Percentiles rank a stretch among this genome's conserved stretches.
Evolutionary conservation across 352 stramenopile species (phyloP).

Genomic region (Plasmopara halstedii): DNA sequence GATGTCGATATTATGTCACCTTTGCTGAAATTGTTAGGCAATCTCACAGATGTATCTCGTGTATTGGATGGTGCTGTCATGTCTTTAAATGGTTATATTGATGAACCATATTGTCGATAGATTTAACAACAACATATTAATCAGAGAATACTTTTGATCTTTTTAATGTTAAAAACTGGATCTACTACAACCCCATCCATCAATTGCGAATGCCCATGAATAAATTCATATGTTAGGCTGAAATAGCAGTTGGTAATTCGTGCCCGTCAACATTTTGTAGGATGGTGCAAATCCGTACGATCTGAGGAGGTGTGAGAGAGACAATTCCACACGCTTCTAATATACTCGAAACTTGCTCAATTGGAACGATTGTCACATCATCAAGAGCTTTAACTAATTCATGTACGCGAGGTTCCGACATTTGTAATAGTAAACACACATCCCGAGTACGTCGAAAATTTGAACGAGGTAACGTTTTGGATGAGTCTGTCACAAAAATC

Average conservation of each 20-base stretch:
- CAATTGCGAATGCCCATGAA: neutral
- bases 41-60: slow-evolving; percentile 15
- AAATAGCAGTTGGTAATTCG: neutral
- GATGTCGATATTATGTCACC: slow-evolving; percentile 24
- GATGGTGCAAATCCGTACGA: slow-evolving; percentile 27
- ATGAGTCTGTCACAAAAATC: slow-evolving; percentile 29
- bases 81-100: slow-evolving; percentile 7
- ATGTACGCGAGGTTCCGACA: slow-evolving; percentile 26
- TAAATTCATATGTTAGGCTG: neutral
- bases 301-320: slow-evolving; percentile 37
- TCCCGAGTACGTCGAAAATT: slow-evolving; percentile 46
- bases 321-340: slow-evolving; percentile 55
- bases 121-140: neutral
- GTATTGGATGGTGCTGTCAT: slow-evolving; percentile 18
- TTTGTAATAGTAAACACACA: slow-evolving; percentile 33
- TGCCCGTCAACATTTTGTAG: slow-evolving; percentile 13
- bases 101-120: slow-evolving; percentile 1
- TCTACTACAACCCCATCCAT: slow-evolving; percentile 1
- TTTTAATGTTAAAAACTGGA: slow-evolving; percentile 5
- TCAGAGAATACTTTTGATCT: neutral
- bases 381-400: slow-evolving; percentile 44
- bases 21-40: slow-evolving; percentile 19
- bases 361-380: slow-evolving; percentile 12
- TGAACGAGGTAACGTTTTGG: slow-evolving; percentile 20
- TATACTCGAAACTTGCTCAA: slow-evolving; percentile 66